Evolutionary conservation across 164 flowering plant species (phyloP), one percentile per base, ranked within the genome.

Genomic region (Euptelea pleiosperma): DNA sequence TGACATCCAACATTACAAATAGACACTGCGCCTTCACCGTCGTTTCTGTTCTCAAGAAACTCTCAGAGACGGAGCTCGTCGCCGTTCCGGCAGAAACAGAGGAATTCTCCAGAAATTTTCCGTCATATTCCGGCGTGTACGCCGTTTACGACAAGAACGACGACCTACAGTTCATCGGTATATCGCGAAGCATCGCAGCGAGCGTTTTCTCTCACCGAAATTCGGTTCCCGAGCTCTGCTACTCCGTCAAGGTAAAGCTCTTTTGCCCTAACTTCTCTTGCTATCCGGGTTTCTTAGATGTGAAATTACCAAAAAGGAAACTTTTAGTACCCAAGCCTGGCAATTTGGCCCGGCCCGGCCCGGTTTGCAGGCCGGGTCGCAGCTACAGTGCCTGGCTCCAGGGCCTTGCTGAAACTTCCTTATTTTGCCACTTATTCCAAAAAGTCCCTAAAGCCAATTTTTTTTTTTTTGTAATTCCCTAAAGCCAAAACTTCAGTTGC

Each of bases 111-210:
- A 73, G 67, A 7, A 60, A 49, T 21, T 47, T 89, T 10, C 91
- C 97, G 0, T 55, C 84, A 0, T 75, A 48, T 33, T 41, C 91
- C 28, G 94, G 97, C 8, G 92, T 93, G 0, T 93, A 93, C 54
- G 99, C 96, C 22, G 82, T 93, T 36, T 83, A 66, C 47, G 97
- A 86, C 53, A 47, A 62, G 16, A 67, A 70, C 56, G 61, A 61
- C 12, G 92, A 74, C 16, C 74, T 90, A 53, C 99, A 90, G 66
- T 93, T 93, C 68, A 68, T 93, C 37, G 99, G 97, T 8, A 70
- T 93, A n/a, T 79, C 97, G 11, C 64, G 91, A 30, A 85, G 73
- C 60, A 72, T 93, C 29, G 84, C 77, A 0, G 91, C 94, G 6
- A 90, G 91, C 51, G 73, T 90, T 63, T 39, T 62, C 29, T n/a